phyloP scores from a whole-genome alignment of 495 filamentous ascomycete species.

The Tricharina praecox region DNA sequence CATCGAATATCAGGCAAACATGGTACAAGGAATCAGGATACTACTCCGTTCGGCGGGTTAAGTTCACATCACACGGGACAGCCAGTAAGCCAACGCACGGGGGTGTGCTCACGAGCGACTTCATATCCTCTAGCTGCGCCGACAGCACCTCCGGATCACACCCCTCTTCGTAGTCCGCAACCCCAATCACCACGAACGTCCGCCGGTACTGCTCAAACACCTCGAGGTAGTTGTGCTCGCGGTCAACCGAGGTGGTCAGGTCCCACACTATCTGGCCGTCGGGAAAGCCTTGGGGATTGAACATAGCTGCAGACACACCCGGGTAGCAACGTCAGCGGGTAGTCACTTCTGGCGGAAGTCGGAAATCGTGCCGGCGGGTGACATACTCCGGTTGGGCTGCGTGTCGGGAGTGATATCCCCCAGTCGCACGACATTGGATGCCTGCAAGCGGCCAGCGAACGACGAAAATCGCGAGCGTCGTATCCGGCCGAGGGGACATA shows the following conservation, averaged over 20 bases:
- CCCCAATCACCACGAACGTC: slow-evolving; percentile 20
- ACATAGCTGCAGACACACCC: slow-evolving; percentile 51
- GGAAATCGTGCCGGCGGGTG: neutral
- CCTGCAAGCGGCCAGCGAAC: slow-evolving; percentile 61
- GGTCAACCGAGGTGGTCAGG: slow-evolving; percentile 59
- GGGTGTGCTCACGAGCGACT: slow-evolving; percentile 39
- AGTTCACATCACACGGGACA: neutral
- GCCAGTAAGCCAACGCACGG: neutral
- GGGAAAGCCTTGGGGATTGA: slow-evolving; percentile 84
- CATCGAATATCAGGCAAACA: slow-evolving; percentile 35
- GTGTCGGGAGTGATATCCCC: slow-evolving; percentile 81
- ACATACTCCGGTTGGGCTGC: slow-evolving; percentile 75
- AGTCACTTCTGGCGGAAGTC: neutral
- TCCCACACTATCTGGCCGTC: slow-evolving; percentile 80
- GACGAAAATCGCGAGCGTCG: slow-evolving; percentile 59
- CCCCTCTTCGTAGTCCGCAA: slow-evolving; percentile 17
- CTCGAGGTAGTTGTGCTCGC: slow-evolving; percentile 30
- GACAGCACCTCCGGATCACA: slow-evolving; percentile 33
- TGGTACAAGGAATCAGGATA: slow-evolving; percentile 31
- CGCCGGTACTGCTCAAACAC: slow-evolving; percentile 24
- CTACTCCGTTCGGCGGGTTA: no score
- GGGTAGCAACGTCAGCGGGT: neutral
- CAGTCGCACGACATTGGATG: slow-evolving; percentile 69
- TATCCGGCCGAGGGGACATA: slow-evolving; percentile 74
- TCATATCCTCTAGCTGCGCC: slow-evolving; percentile 51